Evolutionary conservation across 1,284 basidiomycete genomes (phyloP).

Genomic region (Cerrena zonata): DNA sequence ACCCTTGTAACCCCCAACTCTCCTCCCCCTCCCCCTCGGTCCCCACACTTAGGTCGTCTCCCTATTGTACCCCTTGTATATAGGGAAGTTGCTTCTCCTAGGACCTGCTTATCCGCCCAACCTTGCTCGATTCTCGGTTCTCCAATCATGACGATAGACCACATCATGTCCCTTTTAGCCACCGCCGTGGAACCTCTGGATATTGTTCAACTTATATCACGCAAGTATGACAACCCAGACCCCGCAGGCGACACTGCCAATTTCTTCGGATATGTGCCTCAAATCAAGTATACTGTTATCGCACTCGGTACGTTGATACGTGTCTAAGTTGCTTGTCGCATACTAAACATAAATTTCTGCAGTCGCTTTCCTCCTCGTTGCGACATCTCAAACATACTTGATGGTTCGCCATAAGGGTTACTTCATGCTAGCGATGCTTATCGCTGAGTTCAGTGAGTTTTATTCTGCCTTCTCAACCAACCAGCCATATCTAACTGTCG

Average conservation of each 20-base stretch:
- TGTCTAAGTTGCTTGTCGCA: not conserved
- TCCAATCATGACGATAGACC: too few species aligned
- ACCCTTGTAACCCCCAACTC: too few species aligned
- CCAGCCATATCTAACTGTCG: not conserved
- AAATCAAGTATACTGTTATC: slow-evolving; percentile 46
- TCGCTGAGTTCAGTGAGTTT: slow-evolving; percentile 52
- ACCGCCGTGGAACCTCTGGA: too few species aligned
- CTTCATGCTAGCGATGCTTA: slow-evolving; percentile 60
- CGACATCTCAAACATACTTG: slow-evolving; percentile 42
- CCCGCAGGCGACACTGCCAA: slow-evolving; percentile 49
- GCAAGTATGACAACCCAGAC: too few species aligned
- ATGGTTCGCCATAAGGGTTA: slow-evolving; percentile 44
- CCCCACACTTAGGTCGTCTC: too few species aligned
- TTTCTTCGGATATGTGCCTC: slow-evolving; percentile 53
- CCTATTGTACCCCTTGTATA: too few species aligned
- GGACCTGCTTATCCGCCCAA: too few species aligned
- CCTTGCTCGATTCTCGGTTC: too few species aligned
- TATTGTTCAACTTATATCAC: too few species aligned
- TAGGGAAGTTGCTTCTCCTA: too few species aligned
- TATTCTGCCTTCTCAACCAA: not conserved
- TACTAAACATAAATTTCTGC: not conserved
- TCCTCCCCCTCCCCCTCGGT: too few species aligned
- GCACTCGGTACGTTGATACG: slow-evolving; percentile 41
- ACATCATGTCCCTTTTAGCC: too few species aligned
- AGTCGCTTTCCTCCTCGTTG: slow-evolving; percentile 46